Conservation (phyloP, 768 basidiomycete species). For the Boletus subparvulus region DNA sequence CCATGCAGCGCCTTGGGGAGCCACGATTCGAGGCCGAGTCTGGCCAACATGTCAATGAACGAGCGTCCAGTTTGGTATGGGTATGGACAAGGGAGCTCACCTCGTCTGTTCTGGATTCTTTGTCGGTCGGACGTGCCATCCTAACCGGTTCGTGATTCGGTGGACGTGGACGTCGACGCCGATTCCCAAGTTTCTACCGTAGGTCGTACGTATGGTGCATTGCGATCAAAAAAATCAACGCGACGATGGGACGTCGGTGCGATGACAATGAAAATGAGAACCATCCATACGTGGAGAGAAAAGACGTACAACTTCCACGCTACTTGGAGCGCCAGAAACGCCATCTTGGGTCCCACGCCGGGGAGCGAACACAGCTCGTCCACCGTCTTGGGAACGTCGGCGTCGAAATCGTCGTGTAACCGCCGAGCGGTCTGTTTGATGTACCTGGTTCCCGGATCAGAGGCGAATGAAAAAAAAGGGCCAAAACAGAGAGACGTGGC, state of each 20-base stretch:
- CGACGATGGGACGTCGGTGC: not conserved
- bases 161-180: slow-evolving; percentile 98
- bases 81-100: slow-evolving; percentile 43
- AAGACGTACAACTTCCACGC: slow-evolving; percentile 76
- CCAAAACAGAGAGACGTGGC: no score
- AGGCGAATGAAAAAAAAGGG: no score
- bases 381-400: slow-evolving; percentile 86
- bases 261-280: not conserved
- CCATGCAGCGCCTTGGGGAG: slow-evolving; percentile 68
- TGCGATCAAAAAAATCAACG: no score
- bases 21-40: slow-evolving; percentile 82
- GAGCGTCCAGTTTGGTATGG: not conserved
- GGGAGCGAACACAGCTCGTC: slow-evolving; percentile 85
- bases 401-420: slow-evolving; percentile 69
- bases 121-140: slow-evolving; percentile 88
- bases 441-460: slow-evolving; percentile 58
- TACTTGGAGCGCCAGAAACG: slow-evolving; percentile 77
- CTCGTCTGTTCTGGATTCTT: slow-evolving; percentile 88
- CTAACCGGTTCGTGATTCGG: slow-evolving; percentile 87
- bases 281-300: not conserved
- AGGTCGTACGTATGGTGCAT: not conserved
- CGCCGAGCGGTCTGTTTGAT: slow-evolving; percentile 70
- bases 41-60: slow-evolving; percentile 20
- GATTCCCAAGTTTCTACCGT: slow-evolving; percentile 74
- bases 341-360: slow-evolving; percentile 98